Evolutionary conservation across 768 basidiomycete species (phyloP).

Genomic region (Panaeolus cyanescens): DNA sequence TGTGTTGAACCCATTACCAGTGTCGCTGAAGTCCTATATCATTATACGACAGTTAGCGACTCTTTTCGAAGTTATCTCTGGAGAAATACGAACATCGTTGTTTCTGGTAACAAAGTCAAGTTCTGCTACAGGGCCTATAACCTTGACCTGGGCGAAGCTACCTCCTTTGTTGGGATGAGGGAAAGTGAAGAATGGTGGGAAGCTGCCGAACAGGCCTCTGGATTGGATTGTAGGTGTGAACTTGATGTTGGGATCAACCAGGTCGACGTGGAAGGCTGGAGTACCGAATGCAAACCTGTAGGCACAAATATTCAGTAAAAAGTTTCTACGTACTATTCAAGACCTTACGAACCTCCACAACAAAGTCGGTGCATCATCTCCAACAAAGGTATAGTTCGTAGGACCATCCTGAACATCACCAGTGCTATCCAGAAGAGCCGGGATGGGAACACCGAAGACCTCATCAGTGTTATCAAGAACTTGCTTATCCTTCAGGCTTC

Average conservation of each 20-base stretch:
- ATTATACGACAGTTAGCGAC: neutral
- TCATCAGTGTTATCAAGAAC: slow-evolving; percentile 51
- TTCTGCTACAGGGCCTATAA: slow-evolving; percentile 48
- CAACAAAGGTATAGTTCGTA: slow-evolving; percentile 48
- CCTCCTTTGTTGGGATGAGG: slow-evolving; percentile 29
- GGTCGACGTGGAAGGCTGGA: slow-evolving; percentile 43
- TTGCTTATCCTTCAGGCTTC: slow-evolving; percentile 44
- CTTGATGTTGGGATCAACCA: slow-evolving; percentile 41
- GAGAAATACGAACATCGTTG: slow-evolving; percentile 32
- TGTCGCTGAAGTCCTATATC: slow-evolving; percentile 9
- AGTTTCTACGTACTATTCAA: neutral
- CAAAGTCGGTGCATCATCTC: slow-evolving; percentile 39
- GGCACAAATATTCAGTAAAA: neutral
- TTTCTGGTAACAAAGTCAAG: slow-evolving; percentile 47
- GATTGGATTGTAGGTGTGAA: slow-evolving; percentile 37
- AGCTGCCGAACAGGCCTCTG: slow-evolving; percentile 11
- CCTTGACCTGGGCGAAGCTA: slow-evolving; percentile 35
- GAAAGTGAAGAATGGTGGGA: slow-evolving; percentile 35
- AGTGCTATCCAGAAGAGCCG: slow-evolving; percentile 38
- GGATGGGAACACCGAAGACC: slow-evolving; percentile 42
- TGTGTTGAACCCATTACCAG: slow-evolving; percentile 25
- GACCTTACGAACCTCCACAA: slow-evolving; percentile 30
- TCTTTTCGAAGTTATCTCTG: slow-evolving; percentile 13
- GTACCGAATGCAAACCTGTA: slow-evolving; percentile 49
- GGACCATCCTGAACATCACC: slow-evolving; percentile 39